Percentiles rank a stretch among this genome's conserved stretches.
Evolutionary conservation across 345 rosid genomes (phyloP).

Genomic region (Eucalyptus brandiana): DNA sequence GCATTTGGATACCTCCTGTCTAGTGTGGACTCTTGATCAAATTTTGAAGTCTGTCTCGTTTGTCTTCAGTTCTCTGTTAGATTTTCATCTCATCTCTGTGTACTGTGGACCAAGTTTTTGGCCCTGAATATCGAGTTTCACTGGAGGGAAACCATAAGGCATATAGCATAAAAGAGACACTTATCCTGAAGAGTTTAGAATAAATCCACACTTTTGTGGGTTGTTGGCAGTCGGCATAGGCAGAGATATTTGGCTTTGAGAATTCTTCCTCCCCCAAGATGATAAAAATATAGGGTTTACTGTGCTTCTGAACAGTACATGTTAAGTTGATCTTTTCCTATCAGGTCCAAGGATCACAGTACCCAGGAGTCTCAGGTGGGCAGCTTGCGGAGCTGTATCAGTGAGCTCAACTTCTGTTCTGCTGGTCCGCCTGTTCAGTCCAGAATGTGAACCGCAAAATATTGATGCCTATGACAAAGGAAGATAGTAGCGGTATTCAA

Average conservation of each 20-base stretch:
- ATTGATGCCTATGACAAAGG: slow-evolving; percentile 64
- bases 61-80: not conserved
- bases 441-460: slow-evolving; percentile 94
- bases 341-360: slow-evolving; percentile 53
- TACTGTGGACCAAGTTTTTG: not conserved
- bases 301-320: not conserved
- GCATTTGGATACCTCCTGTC: not conserved
- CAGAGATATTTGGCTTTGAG: not conserved
- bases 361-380: slow-evolving; percentile 82
- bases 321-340: not conserved
- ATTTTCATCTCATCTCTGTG: not conserved
- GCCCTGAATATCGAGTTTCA: not conserved
- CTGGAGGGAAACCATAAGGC: not conserved
- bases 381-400: slow-evolving; percentile 72
- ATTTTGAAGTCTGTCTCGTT: not conserved
- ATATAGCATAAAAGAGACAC: not conserved
- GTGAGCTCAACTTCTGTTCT: slow-evolving; percentile 53
- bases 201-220: not conserved
- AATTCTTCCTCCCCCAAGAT: not conserved
- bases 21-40: not conserved
- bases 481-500: not conserved
- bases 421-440: slow-evolving; percentile 78
- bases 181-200: not conserved
- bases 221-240: not conserved
- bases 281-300: not conserved